Evolutionary conservation across 495 filamentous ascomycete genomes (phyloP).

Genomic region (Penicillium paradoxum): DNA sequence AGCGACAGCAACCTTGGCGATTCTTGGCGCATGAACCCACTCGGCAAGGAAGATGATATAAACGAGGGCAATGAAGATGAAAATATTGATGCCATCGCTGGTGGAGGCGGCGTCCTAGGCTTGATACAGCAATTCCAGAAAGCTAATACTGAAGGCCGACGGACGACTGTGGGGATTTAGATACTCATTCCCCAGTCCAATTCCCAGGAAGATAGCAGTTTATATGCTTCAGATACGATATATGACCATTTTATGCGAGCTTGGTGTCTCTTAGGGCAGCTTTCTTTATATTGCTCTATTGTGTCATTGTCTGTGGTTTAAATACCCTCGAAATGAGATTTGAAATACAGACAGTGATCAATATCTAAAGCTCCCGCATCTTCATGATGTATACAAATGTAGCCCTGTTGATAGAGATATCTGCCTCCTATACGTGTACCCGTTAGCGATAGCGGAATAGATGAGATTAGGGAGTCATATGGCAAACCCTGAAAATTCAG

Average conservation of each 20-base stretch:
- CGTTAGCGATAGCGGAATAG: too few species aligned
- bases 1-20: slow-evolving; percentile 58
- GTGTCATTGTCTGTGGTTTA: background rate
- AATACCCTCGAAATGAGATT: background rate
- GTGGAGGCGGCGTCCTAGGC: slow-evolving; percentile 63
- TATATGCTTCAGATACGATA: slow-evolving; percentile 2
- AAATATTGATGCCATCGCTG: slow-evolving; percentile 45
- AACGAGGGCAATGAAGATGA: slow-evolving; percentile 48
- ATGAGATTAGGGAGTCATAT: too few species aligned
- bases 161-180: slow-evolving; percentile 37
- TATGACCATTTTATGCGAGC: background rate
- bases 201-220: background rate
- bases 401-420: too few species aligned
- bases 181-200: background rate
- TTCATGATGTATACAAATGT: too few species aligned
- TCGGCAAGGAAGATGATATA: slow-evolving; percentile 40
- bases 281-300: background rate
- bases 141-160: slow-evolving; percentile 63
- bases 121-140: slow-evolving; percentile 89
- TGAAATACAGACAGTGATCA: background rate
- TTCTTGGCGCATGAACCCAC: slow-evolving; percentile 57
- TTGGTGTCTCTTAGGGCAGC: background rate
- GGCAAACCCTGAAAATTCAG: too few species aligned
- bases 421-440: too few species aligned
- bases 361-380: background rate